These are phyloP conservation scores for Phialophora chinensis DNA, from an alignment of 2,329 filamentous ascomycete species.

Conservation along the genomic window DNA sequence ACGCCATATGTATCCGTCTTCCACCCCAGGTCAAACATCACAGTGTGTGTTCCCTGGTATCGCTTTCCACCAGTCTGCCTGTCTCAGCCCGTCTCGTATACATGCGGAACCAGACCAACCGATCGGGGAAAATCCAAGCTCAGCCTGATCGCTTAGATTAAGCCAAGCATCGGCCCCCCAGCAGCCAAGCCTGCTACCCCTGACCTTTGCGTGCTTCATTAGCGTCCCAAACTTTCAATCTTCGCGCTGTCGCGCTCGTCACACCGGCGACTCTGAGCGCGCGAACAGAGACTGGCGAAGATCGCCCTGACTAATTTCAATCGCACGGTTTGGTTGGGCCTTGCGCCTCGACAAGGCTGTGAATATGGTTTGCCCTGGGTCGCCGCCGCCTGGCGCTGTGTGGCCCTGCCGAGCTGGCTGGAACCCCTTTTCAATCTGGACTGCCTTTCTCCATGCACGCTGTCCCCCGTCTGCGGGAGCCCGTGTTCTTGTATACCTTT, in stretches of 20 bases:
- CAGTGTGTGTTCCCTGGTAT: neutral
- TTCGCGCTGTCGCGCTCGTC: neutral
- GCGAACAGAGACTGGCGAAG: neutral
- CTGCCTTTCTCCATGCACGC: neutral
- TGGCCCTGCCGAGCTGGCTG: neutral
- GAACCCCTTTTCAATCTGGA: neutral
- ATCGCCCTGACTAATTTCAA: slow-evolving; percentile 6
- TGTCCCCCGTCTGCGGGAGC: neutral
- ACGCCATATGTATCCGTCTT: neutral
- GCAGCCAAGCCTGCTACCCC: slow-evolving; percentile 19
- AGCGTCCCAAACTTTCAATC: slow-evolving; percentile 2
- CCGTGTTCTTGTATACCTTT: neutral
- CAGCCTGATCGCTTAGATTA: slow-evolving; percentile 3
- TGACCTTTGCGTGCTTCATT: neutral
- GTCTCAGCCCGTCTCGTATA: neutral
- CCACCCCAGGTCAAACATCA: neutral
- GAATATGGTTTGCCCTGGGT: neutral
- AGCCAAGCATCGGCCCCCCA: slow-evolving; percentile 17
- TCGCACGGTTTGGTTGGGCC: neutral
- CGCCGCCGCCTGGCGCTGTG: neutral
- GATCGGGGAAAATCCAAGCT: neutral
- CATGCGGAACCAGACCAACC: neutral
- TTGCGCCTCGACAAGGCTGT: neutral
- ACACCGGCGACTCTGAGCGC: neutral
- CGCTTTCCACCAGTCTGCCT: neutral